These are phyloP conservation scores for Suhomyces sp. DNA, from an alignment of 805 yeast species.

Conservation along the genomic window DNA sequence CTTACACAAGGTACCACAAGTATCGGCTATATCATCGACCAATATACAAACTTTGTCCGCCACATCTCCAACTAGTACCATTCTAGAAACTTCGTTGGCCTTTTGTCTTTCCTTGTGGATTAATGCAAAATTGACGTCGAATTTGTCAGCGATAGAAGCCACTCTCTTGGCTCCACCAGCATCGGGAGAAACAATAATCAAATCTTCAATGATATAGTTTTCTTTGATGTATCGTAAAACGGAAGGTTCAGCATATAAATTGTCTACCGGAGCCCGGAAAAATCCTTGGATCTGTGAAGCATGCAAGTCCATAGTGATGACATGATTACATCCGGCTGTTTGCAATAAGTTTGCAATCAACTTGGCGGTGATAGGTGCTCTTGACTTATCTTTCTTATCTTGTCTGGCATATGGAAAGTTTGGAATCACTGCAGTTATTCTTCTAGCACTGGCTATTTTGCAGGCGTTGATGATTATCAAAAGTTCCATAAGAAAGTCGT, in stretches of 20 bases:
- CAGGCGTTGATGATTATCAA: conserved; percentile 91
- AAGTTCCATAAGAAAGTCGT: conserved; percentile 84
- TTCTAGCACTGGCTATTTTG: conserved; percentile 91
- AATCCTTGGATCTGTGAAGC: conserved; percentile 98
- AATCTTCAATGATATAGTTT: conserved; percentile 52
- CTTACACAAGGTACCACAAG: conserved; percentile 94
- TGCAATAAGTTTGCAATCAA: conserved; percentile 86
- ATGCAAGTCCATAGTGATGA: conserved; percentile 94
- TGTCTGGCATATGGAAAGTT: conserved; percentile 97
- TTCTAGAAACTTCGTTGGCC: conserved; percentile 91
- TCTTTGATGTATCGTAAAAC: conserved; percentile 79
- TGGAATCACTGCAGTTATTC: conserved; percentile 93
- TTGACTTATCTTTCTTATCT: conserved; percentile 91
- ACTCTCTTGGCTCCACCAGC: conserved; percentile 99
- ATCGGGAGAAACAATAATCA: conserved; percentile 92
- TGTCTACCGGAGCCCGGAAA: conserved; percentile 93
- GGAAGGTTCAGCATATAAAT: conserved; percentile 91
- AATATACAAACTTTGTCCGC: conserved; percentile 76
- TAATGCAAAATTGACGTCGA: conserved; percentile 90
- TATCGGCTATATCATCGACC: conserved; percentile 98
- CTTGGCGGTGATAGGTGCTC: conserved; percentile 97
- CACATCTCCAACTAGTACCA: conserved; percentile 97
- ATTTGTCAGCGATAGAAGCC: conserved; percentile 87
- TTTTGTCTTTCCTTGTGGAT: conserved; percentile 94
- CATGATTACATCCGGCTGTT: conserved; percentile 94